Base-by-base conservation (phyloP, 169 alveolate species). In the Eimeria acervulina region DNA sequence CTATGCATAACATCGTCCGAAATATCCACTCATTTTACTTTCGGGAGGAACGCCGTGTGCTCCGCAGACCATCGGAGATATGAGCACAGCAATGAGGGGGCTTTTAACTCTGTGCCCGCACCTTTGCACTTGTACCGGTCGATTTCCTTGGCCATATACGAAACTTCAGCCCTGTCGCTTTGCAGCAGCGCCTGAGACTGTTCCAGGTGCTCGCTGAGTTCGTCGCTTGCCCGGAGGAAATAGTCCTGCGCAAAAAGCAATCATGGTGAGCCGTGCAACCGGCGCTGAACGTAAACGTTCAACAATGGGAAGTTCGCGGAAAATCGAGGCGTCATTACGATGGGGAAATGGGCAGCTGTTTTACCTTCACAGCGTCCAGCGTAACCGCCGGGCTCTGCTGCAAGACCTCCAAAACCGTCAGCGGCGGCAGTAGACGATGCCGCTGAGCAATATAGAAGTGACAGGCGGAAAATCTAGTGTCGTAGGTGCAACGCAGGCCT, bases 341-440 rank as follows among this genome's bases (percentile, higher is more conserved):
- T 36, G 52, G 6, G 51, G 68, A 21, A 44, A n/a, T 10, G 90
- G 47, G 68, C 15, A 36, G 51, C 51, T 38, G 42, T 28, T 42
- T 10, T 90, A 95, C 97, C 95, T 95, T 95, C 33, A 95, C 96
- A 21, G 97, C 96, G 28, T 83, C 91, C 66, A 95, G 89, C 13
- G 95, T 93, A 23, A 95, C 97, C 17, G 74, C 78, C 47, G 78
- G 83, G 78, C 95, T 84, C 63, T 68, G 95, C 76, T 91, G 81
- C 52, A 95, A 76, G 33, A 95, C 52, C 42, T 93, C 96, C 87
- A 95, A 74, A 10, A 95, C 97, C 33, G 95, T 93, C 40, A 95
- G 85, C 31, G 97, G 96, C 40, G 96, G 96, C 36, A 95, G 70
- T 38, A 95, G 93, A 40, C 95, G 81, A 55, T 83, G 83, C 21